A percentile compares a stretch with the other conserved stretches of the same genome.
These are phyloP conservation scores for Aspergillus pseudotamarii DNA, from an alignment of 2,329 filamentous ascomycete species.

Conservation along the genomic window DNA sequence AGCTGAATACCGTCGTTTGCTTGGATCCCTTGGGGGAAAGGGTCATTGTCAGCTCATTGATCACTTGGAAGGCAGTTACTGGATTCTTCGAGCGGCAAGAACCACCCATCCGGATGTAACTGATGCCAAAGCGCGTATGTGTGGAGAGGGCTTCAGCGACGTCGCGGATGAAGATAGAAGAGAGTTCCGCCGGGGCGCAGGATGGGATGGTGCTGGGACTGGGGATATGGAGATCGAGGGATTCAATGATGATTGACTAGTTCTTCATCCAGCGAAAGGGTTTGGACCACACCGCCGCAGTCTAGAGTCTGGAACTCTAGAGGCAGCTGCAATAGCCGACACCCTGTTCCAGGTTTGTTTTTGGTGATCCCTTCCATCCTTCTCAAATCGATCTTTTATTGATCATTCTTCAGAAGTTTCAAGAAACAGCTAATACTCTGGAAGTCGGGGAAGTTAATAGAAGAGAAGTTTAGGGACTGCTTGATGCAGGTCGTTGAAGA, in stretches of 20 bases:
- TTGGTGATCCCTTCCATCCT: neutral
- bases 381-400: neutral
- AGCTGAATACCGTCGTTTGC: constrained; percentile 23
- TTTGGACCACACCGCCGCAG: too few species aligned
- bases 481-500: neutral
- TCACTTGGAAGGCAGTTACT: constrained; percentile 29
- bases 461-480: neutral
- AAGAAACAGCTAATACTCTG: neutral
- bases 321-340: neutral
- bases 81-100: constrained; percentile 35
- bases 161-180: constrained; percentile 29
- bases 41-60: constrained; percentile 24
- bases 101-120: constrained; percentile 33
- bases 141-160: constrained; percentile 32
- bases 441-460: neutral
- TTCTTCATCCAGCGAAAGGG: neutral
- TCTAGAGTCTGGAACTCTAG: neutral
- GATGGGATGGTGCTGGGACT: constrained; percentile 36
- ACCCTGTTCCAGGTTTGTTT: neutral
- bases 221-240: constrained; percentile 38
- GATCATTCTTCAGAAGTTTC: neutral
- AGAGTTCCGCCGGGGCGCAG: constrained; percentile 34
- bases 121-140: constrained; percentile 25
- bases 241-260: constrained; percentile 19
- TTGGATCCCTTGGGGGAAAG: constrained; percentile 20